Evolutionary conservation across 2,329 filamentous ascomycete species (phyloP).

Genomic region (Waltergamsia citrina): DNA sequence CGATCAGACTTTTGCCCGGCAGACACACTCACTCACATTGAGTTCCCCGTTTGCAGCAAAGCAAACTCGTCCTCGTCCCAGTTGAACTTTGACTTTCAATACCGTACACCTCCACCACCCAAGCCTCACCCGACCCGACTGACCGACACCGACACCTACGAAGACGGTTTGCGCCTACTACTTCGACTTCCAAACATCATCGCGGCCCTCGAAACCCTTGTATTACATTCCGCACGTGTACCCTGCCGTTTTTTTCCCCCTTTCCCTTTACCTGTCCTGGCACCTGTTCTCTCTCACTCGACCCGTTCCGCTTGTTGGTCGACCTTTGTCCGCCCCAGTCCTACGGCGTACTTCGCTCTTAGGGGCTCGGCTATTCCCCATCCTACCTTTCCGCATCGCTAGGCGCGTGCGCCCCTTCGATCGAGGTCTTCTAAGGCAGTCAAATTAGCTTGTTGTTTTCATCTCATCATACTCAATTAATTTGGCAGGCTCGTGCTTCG

Average conservation of each 20-base stretch:
- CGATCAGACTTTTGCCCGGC: constrained; percentile 22
- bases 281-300: background rate
- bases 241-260: background rate
- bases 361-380: background rate
- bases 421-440: too few relatives aligned
- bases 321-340: background rate
- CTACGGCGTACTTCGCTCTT: background rate
- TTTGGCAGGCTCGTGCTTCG: too few relatives aligned
- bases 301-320: background rate
- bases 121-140: constrained; percentile 5
- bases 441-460: too few relatives aligned
- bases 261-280: background rate
- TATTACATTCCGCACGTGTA: background rate
- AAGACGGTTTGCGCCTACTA: background rate
- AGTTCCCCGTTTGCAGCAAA: constrained; percentile 10
- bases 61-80: constrained; percentile 2
- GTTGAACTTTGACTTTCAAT: constrained; percentile 5
- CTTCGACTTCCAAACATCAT: background rate
- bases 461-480: too few relatives aligned
- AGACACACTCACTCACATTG: constrained; percentile 3
- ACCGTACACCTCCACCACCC: constrained; percentile 2
- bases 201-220: background rate
- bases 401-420: too few relatives aligned
- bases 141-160: background rate
- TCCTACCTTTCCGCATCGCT: too few relatives aligned